Conservation (phyloP, 2,329 filamentous ascomycete species). For the Trichophaea hybrida region DNA sequence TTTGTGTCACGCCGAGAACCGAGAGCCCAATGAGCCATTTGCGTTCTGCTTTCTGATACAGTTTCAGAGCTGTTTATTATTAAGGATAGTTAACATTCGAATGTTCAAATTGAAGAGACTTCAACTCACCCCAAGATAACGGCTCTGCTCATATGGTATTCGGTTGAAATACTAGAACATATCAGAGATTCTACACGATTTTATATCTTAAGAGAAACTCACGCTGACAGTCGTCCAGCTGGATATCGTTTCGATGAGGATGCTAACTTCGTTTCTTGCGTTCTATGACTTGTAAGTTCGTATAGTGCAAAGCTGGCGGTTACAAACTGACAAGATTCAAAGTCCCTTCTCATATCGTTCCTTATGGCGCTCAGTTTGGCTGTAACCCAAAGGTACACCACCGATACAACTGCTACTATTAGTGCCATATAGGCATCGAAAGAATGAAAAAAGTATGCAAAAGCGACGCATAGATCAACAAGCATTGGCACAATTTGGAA, state of each 20-base stretch:
- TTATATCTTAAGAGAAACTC: constrained; percentile 12
- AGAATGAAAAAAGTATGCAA: constrained; percentile 45
- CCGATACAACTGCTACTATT: constrained; percentile 35
- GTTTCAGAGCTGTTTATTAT: constrained; percentile 29
- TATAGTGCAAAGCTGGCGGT: background rate
- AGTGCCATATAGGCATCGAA: constrained; percentile 49
- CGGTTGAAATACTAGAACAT: constrained; percentile 41
- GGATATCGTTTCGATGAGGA: constrained; percentile 32
- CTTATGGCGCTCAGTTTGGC: constrained; percentile 30
- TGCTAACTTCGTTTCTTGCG: constrained; percentile 30
- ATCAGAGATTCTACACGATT: constrained; percentile 1
- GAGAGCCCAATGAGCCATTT: constrained; percentile 30
- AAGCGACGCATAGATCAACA: constrained; percentile 46
- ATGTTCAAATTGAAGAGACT: constrained; percentile 18
- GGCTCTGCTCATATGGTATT: constrained; percentile 38
- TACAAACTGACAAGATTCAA: constrained; percentile 26
- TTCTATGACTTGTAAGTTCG: constrained; percentile 15
- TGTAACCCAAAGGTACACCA: constrained; percentile 41
- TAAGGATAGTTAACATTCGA: background rate
- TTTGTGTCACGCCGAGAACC: constrained; percentile 33
- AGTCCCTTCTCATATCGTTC: constrained; percentile 30
- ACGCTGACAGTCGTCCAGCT: constrained; percentile 33
- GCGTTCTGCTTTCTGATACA: constrained; percentile 31
- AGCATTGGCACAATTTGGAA: constrained; percentile 49
- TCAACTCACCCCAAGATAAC: constrained; percentile 33